phyloP scores from a whole-genome alignment of 139 green algal species.

The Coccomyxa sp. region DNA sequence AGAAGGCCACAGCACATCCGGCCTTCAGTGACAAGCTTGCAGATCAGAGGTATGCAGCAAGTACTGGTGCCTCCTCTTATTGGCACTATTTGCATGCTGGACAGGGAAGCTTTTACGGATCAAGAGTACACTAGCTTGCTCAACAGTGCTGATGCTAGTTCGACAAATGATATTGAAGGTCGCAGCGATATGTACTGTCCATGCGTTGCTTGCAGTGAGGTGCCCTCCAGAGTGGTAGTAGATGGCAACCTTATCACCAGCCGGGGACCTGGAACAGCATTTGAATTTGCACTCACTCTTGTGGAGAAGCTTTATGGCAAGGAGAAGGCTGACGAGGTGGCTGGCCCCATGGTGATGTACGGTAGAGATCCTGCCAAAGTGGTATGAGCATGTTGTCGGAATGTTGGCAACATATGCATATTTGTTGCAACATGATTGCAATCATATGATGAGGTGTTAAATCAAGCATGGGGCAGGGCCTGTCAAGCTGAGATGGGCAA shows the following conservation, averaged over 20 bases:
- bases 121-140: background rate
- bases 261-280: slow-evolving; percentile 82
- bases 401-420: too few species aligned
- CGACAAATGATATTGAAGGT: too few species aligned
- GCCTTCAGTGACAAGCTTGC: slow-evolving; percentile 74
- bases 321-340: slow-evolving; percentile 81
- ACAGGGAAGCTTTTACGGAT: background rate
- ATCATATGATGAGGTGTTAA: too few species aligned
- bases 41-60: slow-evolving; percentile 48
- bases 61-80: background rate
- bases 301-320: slow-evolving; percentile 85
- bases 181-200: background rate
- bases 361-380: background rate
- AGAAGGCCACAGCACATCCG: slow-evolving; percentile 81
- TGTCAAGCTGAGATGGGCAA: too few species aligned
- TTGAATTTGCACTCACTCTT: slow-evolving; percentile 92
- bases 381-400: too few species aligned
- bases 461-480: too few species aligned
- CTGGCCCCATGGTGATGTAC: slow-evolving; percentile 86
- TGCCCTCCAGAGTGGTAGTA: slow-evolving; percentile 77
- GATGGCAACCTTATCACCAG: slow-evolving; percentile 82
- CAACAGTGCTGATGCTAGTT: background rate
- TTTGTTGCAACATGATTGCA: too few species aligned
- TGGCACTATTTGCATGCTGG: background rate
- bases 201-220: slow-evolving; percentile 31